Base-by-base conservation (phyloP, 1,284 basidiomycete genomes). In the Apiotrichum sp. region DNA sequence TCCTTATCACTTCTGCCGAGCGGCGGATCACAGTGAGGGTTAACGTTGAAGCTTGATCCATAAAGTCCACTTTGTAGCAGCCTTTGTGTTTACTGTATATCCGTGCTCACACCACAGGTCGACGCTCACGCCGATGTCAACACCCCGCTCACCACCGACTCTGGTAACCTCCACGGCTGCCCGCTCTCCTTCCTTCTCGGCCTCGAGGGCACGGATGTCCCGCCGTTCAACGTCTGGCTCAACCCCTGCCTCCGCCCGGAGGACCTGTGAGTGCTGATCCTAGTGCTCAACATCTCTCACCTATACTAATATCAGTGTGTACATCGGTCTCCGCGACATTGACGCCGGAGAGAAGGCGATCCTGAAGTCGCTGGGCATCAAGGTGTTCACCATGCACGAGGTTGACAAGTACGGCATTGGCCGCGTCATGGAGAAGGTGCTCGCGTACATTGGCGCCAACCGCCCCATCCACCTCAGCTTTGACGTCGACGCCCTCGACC, bases 151-250 rank as follows among this genome's bases (percentile, higher is more conserved):
- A 86, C 89, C 10, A 96, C 93, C 29, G 84, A 81, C 57, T 87
- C 89, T 56, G 93, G 95, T 46, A 98, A 98, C 78, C 85, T 99
- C 61, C 96, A 98, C 78, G 96, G 96, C 62, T 97, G 96, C 86
- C 96, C 95, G 40, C 83, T 98, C 48, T 90, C 95, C 16, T 98
- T 98, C 84, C 84, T 98, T 52, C 82, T 93, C 53, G 88, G 89
- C 4, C 78, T 92, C 56, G 71, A 74, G 41, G 79, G 78, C n/a
- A 77, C 78, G 13, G 74, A 80, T 60, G 93, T 91, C 69, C 79
- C 82, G 36, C 76, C 76, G 2, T 78, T 78, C 72, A 74, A 73
- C 61, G 60, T 73, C 57, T 97, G 93, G 93, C 79, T 93, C 61
- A 83, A 86, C 70, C 84, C 88, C 61, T 80, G 69, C 42, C 81